Evolutionary conservation across 2,329 filamentous ascomycete species (phyloP), one percentile per base, ranked within the genome.

Genomic region (Pleurostoma richardsiae): DNA sequence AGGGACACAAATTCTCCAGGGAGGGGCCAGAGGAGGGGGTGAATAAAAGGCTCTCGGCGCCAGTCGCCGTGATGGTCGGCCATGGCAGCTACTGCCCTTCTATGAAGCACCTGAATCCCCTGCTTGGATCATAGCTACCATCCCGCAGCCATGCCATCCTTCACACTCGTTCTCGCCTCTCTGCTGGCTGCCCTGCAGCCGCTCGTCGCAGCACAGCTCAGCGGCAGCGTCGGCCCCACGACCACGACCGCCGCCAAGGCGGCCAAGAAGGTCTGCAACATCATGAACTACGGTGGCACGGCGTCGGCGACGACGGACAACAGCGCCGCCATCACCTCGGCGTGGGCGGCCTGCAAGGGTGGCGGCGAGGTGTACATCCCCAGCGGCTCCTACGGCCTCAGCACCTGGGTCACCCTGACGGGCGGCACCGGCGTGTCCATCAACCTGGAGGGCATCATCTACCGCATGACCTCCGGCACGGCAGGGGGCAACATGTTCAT

Each of bases 291-390:
- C 52, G 75, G 76, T 8, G 76, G 66, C 30, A 65, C 64, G n/a
- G 70, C 73, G 2, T 69, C 73, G 51, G 71, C 71, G 38, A 59
- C 62, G 11, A 72, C 70, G 3, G 74, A 79, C 52, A 63, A 60
- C 49, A 50, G 59, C 41, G 55, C 46, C 28, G 59, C 59, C 28
- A 58, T 62, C 46, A 48, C 48, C 29, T 40, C 50, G 19, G 56
- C 60, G 6, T 62, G 58, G 59, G 41, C 51, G 11, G 58, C 63
- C 26, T 79, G 74, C 63, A 70, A 71, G 51, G 58, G 64, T 1
- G 73, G 74, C 8, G 74, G 74, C 33, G 66, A 73, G 29, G 68
- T 77, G 4, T 65, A 74, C 30, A 69, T 77, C 40, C 73, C 74
- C 4, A 46, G 59, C 6, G 74, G 74, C 11, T 66, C 73, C 46